phyloP scores from a whole-genome alignment of 257 asterid species.

The Fraxinus anomala region DNA sequence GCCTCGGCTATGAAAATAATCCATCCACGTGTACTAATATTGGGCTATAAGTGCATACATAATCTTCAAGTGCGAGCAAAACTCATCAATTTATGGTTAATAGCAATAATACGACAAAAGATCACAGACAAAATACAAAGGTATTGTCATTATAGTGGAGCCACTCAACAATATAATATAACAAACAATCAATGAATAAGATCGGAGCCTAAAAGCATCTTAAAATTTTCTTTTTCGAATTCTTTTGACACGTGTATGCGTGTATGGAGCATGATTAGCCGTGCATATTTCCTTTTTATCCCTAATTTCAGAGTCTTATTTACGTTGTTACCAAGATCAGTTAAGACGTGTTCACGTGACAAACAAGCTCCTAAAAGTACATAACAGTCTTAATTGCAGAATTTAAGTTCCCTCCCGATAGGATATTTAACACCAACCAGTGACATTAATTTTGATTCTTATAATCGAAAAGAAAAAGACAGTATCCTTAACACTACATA shows the following conservation, averaged over 20 bases:
- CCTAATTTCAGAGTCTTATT: neutral
- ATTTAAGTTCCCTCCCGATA: slow-evolving; percentile 1
- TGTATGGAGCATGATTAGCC: neutral
- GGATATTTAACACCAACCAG: neutral
- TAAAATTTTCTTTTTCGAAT: neutral
- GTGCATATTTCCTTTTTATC: neutral
- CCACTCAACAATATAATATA: neutral
- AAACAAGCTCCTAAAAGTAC: neutral
- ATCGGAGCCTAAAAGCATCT: neutral
- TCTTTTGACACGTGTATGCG: neutral
- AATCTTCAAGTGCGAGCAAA: too few relatives aligned
- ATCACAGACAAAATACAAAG: slow-evolving; percentile 15
- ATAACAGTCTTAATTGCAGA: neutral
- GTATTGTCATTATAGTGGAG: slow-evolving; percentile 1
- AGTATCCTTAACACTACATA: neutral
- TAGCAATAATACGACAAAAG: neutral
- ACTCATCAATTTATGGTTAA: too few relatives aligned
- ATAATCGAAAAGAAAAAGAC: neutral
- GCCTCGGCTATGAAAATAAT: too few relatives aligned
- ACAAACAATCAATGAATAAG: neutral
- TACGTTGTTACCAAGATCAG: neutral
- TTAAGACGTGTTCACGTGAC: neutral
- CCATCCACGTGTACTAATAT: neutral
- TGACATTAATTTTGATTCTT: neutral
- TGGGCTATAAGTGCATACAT: neutral